Conservation (phyloP, 306 rosid genomes). For the Hippophae rhamnoides region DNA sequence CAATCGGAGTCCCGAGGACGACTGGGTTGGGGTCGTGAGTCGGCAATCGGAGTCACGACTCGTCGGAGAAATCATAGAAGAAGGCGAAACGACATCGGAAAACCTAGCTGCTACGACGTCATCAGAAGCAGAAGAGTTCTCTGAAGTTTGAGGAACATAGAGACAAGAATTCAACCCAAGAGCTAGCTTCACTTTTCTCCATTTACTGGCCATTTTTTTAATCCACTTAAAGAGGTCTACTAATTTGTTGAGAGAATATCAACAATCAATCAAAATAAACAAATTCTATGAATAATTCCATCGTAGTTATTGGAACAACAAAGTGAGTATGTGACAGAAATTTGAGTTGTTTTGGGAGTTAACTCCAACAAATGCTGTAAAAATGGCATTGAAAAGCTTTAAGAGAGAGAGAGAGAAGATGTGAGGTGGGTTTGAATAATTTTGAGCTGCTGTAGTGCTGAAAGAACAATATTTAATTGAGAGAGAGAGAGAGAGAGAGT, state of each 20-base stretch:
- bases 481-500: constrained; percentile 11
- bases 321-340: constrained; percentile 18
- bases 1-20: constrained; percentile 48
- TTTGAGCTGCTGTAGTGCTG: neutral
- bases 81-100: constrained; percentile 30
- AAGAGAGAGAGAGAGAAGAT: constrained; percentile 1
- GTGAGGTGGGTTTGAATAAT: constrained; percentile 1
- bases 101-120: constrained; percentile 12
- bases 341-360: neutral
- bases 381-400: constrained; percentile 1
- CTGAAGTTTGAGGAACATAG: constrained; percentile 37
- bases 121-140: constrained; percentile 32
- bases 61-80: constrained; percentile 22
- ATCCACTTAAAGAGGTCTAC: neutral
- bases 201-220: constrained; percentile 53
- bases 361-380: constrained; percentile 11
- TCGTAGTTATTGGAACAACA: neutral
- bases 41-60: constrained; percentile 25
- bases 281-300: constrained; percentile 21
- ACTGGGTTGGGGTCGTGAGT: constrained; percentile 44
- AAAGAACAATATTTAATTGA: neutral
- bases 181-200: constrained; percentile 78
- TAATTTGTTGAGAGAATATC: neutral
- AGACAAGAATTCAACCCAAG: constrained; percentile 50
- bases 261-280: neutral